A percentile compares a stretch with the other conserved stretches of the same genome.
These are phyloP conservation scores for Candida buenavistaensis DNA, from an alignment of 1,139 yeast genomes.

Conservation along the genomic window DNA sequence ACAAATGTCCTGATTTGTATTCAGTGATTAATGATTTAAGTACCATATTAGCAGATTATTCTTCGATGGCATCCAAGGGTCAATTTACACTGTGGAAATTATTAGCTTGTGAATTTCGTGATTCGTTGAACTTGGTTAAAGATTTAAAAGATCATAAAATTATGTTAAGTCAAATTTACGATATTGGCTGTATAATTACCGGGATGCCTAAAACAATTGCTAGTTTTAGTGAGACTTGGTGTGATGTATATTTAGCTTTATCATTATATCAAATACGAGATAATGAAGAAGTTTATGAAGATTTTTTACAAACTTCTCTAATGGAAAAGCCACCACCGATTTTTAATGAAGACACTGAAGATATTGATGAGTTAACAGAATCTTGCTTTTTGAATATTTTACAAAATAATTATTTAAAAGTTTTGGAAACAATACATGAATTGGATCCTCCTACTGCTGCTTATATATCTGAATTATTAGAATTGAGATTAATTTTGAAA, in stretches of 20 bases:
- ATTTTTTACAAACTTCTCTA: conserved; percentile 34
- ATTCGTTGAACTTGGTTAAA: conserved; percentile 30
- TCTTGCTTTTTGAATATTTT: conserved; percentile 61
- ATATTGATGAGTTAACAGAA: conserved; percentile 45
- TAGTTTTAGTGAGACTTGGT: conserved; percentile 60
- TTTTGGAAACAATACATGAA: conserved; percentile 59
- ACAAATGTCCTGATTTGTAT: conserved; percentile 27
- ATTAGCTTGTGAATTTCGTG: conserved; percentile 51
- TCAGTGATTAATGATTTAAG: conserved; percentile 51
- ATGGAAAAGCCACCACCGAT: conserved; percentile 33
- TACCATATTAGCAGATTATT: conserved; percentile 39
- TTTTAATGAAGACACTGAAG: conserved; percentile 17
- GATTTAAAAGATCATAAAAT: conserved; percentile 18
- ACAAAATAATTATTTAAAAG: conserved; percentile 57
- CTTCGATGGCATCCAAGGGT: conserved; percentile 40
- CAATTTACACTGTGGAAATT: conserved; percentile 53
- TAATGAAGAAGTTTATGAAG: conserved; percentile 31
- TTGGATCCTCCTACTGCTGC: conserved; percentile 71
- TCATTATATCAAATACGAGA: conserved; percentile 60
- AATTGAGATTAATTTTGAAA: conserved; percentile 60
- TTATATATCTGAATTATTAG: conserved; percentile 61
- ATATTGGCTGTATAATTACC: conserved; percentile 44
- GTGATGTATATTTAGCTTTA: conserved; percentile 65
- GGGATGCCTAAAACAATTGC: conserved; percentile 58
- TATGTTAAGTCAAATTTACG: conserved; percentile 43